These are phyloP conservation scores for Trichoderma aggressivum DNA, from an alignment of 2,329 filamentous ascomycete genomes.

Conservation along the genomic window DNA sequence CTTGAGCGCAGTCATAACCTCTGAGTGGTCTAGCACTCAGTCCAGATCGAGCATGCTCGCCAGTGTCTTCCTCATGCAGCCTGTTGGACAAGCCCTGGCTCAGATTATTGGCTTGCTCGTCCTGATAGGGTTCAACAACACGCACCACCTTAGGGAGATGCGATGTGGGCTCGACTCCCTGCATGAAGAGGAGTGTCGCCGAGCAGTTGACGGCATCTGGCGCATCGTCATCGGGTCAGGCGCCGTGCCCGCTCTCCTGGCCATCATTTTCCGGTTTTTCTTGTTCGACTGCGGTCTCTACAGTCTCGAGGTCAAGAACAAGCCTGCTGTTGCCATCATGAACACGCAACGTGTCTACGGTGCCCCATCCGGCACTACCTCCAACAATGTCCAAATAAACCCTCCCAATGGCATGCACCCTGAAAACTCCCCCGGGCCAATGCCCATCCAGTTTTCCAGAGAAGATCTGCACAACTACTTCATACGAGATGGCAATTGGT, in stretches of 20 bases:
- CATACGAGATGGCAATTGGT: slow-evolving; percentile 39
- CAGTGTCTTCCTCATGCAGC: slow-evolving; percentile 67
- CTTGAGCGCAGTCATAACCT: slow-evolving; percentile 63
- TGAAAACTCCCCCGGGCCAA: slow-evolving; percentile 35
- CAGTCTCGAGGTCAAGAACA: slow-evolving; percentile 61
- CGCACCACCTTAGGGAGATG: slow-evolving; percentile 41
- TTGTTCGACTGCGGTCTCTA: slow-evolving; percentile 65
- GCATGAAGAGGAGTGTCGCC: slow-evolving; percentile 44
- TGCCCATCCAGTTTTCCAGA: slow-evolving; percentile 48
- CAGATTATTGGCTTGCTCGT: slow-evolving; percentile 59
- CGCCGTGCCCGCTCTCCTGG: slow-evolving; percentile 59
- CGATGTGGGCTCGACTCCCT: slow-evolving; percentile 47
- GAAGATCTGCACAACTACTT: slow-evolving; percentile 50
- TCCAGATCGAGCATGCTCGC: slow-evolving; percentile 67
- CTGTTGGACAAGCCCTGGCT: slow-evolving; percentile 62
- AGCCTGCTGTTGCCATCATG: slow-evolving; percentile 55
- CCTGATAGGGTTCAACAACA: slow-evolving; percentile 44
- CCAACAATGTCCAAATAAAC: slow-evolving; percentile 24
- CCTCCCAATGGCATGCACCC: slow-evolving; percentile 28
- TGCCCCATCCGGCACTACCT: slow-evolving; percentile 28
- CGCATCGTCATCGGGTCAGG: slow-evolving; percentile 64
- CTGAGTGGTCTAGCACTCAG: slow-evolving; percentile 61
- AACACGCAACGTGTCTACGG: slow-evolving; percentile 60
- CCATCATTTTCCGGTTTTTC: slow-evolving; percentile 64
- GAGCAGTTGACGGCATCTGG: slow-evolving; percentile 59